Conservation (phyloP, 192 early-diverging fungal species). For the Dissophora globulifera region DNA sequence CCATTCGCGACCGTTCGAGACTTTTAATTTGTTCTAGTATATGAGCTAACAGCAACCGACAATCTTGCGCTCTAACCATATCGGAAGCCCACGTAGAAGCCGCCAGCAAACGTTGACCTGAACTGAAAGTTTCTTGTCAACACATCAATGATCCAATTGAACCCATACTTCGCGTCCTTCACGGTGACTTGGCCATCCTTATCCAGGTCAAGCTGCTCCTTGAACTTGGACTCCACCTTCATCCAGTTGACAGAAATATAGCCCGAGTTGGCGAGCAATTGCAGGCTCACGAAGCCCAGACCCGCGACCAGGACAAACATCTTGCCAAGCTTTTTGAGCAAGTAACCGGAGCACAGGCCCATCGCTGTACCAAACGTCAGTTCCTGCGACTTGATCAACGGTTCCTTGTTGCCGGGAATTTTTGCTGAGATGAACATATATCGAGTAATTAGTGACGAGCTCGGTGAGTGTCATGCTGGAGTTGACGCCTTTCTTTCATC, state of each 20-base stretch:
- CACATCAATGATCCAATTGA: slow-evolving; percentile 43
- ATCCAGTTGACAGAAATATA: slow-evolving; percentile 60
- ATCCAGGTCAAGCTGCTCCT: slow-evolving; percentile 52
- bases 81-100: slow-evolving; percentile 56
- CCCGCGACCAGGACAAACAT: slow-evolving; percentile 56
- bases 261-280: slow-evolving; percentile 55
- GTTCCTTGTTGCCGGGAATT: slow-evolving; percentile 15
- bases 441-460: no score
- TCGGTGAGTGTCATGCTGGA: no score
- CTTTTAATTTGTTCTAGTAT: no score
- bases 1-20: no score
- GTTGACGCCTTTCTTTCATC: no score
- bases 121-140: slow-evolving; percentile 65
- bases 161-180: slow-evolving; percentile 39
- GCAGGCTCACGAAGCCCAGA: slow-evolving; percentile 58
- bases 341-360: slow-evolving; percentile 60
- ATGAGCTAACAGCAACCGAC: no score
- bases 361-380: slow-evolving; percentile 60
- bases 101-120: slow-evolving; percentile 60
- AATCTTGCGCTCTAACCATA: slow-evolving; percentile 63
- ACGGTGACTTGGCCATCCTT: slow-evolving; percentile 56
- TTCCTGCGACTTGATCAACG: slow-evolving; percentile 51
- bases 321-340: slow-evolving; percentile 63
- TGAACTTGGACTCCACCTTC: slow-evolving; percentile 49
- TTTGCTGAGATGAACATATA: background rate